Evolutionary conservation across 345 rosid genomes (phyloP), one percentile per base, ranked within the genome.

Genomic region (Salix suchowensis): DNA sequence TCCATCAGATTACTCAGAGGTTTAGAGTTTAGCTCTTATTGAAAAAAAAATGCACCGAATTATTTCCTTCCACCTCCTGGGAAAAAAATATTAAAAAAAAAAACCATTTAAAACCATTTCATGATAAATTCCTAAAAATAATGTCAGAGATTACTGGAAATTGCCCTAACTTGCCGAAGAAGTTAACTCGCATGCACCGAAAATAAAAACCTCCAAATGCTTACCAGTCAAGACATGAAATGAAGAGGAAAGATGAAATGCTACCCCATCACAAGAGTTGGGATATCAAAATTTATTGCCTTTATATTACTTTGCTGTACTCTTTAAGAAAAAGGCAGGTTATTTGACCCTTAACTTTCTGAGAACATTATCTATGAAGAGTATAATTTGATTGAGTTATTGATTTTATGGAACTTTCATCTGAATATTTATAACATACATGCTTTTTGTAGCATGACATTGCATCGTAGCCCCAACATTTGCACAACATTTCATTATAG

Each of bases 31-130:
- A 24, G 24, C 64, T 58, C 14, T 58, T 10, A 58, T 58, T 46
- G 16, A 14, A 44, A 55, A 55, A 55, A 58, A 58, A n/a, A n/a
- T n/a, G 6, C 64, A 58, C 26, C 10, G 2, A 58, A 58, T 58
- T 4, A 58, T 23, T 23, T 58, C 64, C 28, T 3, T 58, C 15
- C 64, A 4, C 64, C 28, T 13, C 64, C 15, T 10, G 10, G 11
- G 24, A n/a, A 9, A 3, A 3, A 10, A 1, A 3, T 1, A 23
- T 0, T 10, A 3, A 46, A 9, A 0, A 3, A 9, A 3, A 55
- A n/a, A 26, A 26, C 28, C 62, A 58, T 58, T 54, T 23, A 58
- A 4, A n/a, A n/a, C 13, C 5, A 12, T 58, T 58, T 58, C 28
- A 24, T 58, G 12, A 58, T 23, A 58, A 10, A 58, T 58, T n/a